These are phyloP conservation scores for Elaeagnus macrophylla DNA, from an alignment of 306 rosid species.

Conservation along the genomic window DNA sequence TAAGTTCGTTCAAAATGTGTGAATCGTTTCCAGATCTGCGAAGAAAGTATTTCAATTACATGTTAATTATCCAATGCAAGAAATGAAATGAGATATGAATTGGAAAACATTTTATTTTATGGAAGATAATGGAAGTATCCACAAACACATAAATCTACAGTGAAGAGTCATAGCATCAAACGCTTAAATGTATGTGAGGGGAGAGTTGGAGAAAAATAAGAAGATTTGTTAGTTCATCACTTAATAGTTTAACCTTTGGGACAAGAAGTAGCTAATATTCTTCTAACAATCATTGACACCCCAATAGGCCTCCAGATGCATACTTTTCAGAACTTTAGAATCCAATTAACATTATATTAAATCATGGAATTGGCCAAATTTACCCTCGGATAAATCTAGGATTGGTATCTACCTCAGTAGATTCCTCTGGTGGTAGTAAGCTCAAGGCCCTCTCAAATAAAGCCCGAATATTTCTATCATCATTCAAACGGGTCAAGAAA, in stretches of 20 bases:
- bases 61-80: background rate
- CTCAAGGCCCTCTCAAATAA: slow-evolving; percentile 90
- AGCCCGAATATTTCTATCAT: slow-evolving; percentile 92
- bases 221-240: no score
- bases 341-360: no score
- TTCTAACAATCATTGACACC: no score
- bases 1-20: slow-evolving; percentile 78
- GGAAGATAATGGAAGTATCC: no score
- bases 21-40: slow-evolving; percentile 87
- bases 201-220: no score
- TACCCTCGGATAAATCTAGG: background rate
- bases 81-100: background rate
- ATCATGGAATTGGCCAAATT: background rate
- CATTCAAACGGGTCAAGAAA: slow-evolving; percentile 86
- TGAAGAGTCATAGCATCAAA: no score
- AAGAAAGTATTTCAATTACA: slow-evolving; percentile 10
- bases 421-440: slow-evolving; percentile 63
- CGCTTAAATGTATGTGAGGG: no score
- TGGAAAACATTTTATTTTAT: background rate
- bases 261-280: no score
- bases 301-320: no score
- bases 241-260: no score
- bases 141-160: no score
- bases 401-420: slow-evolving; percentile 61
- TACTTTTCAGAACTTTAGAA: no score